Conservation (phyloP, 139 green algal genomes). For the Nannochloris sp. region DNA sequence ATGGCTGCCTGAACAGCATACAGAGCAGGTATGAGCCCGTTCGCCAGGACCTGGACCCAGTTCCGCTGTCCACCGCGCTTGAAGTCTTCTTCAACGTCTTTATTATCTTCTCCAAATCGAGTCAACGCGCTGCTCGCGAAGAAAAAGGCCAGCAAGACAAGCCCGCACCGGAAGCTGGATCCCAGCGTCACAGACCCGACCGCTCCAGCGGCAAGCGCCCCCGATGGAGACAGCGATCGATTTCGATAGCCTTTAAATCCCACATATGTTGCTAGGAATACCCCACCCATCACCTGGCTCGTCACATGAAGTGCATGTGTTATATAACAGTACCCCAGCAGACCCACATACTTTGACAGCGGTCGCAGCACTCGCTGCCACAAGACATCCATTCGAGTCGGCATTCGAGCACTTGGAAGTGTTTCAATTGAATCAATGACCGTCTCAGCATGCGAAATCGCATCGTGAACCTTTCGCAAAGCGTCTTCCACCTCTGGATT, state of each 20-base stretch:
- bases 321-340: constrained; percentile 7
- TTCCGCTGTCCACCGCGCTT: constrained; percentile 70
- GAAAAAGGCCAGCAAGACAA: constrained; percentile 74
- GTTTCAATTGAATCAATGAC: constrained; percentile 12
- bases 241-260: constrained; percentile 12
- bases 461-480: constrained; percentile 9
- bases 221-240: constrained; percentile 17
- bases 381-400: background rate
- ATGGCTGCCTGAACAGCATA: constrained; percentile 11
- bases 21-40: constrained; percentile 25
- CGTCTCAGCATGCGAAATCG: constrained; percentile 11
- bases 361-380: constrained; percentile 4
- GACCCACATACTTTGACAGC: background rate
- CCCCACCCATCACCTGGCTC: constrained; percentile 8
- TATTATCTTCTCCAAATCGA: constrained; percentile 59
- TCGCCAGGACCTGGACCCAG: constrained; percentile 59
- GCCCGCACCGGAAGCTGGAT: constrained; percentile 49
- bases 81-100: constrained; percentile 57
- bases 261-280: constrained; percentile 5
- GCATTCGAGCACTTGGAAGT: constrained; percentile 14
- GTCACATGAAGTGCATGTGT: constrained; percentile 7
- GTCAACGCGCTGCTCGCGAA: constrained; percentile 63
- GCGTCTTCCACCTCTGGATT: constrained; percentile 13
- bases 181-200: constrained; percentile 56
- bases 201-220: constrained; percentile 17